These are phyloP conservation scores for Mollisiaceae sp. DNA, from an alignment of 2,329 filamentous ascomycete genomes.

Conservation along the genomic window DNA sequence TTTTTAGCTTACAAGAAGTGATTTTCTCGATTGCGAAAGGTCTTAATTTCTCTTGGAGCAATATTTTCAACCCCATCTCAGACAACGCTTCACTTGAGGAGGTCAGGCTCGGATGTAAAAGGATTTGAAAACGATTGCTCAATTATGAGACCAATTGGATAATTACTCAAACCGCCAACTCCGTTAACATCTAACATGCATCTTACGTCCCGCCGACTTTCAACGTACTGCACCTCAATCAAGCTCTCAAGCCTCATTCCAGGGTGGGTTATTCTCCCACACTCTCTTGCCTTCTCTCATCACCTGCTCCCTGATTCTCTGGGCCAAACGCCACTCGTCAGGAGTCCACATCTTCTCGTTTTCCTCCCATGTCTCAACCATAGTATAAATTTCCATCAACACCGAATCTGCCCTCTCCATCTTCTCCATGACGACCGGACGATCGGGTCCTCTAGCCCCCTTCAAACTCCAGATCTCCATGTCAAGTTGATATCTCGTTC, in stretches of 20 bases:
- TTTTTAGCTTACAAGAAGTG: no score
- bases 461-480: conserved; percentile 18
- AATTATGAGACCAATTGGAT: no score
- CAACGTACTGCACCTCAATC: no score
- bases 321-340: conserved; percentile 5
- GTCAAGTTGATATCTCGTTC: conserved; percentile 15
- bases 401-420: conserved; percentile 15
- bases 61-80: no score
- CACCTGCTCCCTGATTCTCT: not conserved
- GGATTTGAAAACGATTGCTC: no score
- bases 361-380: conserved; percentile 12
- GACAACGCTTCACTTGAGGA: no score
- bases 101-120: no score
- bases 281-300: not conserved
- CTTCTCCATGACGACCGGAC: conserved; percentile 9
- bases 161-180: no score
- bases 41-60: no score
- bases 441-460: conserved; percentile 11
- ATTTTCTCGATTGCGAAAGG: no score
- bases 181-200: no score
- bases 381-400: conserved; percentile 10
- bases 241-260: not conserved
- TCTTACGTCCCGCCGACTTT: no score
- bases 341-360: conserved; percentile 12
- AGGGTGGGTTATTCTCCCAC: conserved; percentile 1